Evolutionary conservation across 371 early-diverging fungal species (phyloP), one percentile per base, ranked within the genome.

Genomic region (Mucor saturninus): DNA sequence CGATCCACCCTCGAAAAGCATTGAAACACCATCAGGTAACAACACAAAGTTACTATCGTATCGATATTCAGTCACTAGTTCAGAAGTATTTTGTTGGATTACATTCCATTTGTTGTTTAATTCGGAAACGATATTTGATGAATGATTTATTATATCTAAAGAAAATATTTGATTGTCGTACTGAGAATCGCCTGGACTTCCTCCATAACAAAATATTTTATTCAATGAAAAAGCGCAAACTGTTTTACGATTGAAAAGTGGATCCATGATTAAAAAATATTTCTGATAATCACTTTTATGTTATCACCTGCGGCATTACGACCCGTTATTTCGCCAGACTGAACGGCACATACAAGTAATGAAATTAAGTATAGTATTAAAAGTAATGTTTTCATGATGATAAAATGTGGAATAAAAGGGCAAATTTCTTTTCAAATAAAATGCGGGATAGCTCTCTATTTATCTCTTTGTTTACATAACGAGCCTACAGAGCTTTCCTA

Each of bases 141-240:
- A 1, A 26, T n/a, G 21, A 15, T 45, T 46, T 8, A 2, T n/a
- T 21, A 46, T 15, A 26, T n/a, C 46, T 5, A 46, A 46, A 46
- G 26, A 46, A 21, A 4, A 46, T 8, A 46, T 9, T 0, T 0
- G 0, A 21, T 46, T 46, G 21, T 21, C 21, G 21, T 46, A 46
- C 3, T 21, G 2, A 5, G 3, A n/a, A 21, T 46, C 21, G 21
- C 21, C 5, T 21, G 46, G 26, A 46, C 46, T 46, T 21, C 46
- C 46, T 46, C 46, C 46, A 46, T 46, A 46, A 26, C 46, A 46
- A 46, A 21, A 4, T 7, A 46, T 26, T 46, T 46, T 46, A 21
- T 46, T 21, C 4, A 26, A n/a, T 46, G 21, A 8, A 8, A 21
- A 46, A 9, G 46, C 46, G 5, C 46, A 46, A 46, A 21, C 46